Evolutionary conservation across 139 green algal species (phyloP), one percentile per base, ranked within the genome.

Genomic region (Spirogloea muscicola): DNA sequence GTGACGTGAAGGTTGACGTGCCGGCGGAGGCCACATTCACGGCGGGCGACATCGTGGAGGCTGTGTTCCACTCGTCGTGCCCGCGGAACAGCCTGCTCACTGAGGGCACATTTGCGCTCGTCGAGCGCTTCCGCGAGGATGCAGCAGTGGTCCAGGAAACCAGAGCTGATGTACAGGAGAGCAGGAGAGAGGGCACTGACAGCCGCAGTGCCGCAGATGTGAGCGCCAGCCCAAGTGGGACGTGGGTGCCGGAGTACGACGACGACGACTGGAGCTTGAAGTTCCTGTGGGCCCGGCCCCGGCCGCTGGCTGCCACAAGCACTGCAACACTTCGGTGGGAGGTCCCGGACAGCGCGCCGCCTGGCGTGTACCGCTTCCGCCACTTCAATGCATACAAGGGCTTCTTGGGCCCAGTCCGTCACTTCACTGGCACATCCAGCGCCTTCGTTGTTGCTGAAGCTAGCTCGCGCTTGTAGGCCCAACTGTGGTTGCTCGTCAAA

Each of bases 31-130:
- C 5, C 31, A 75, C 7, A 33, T 68, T 76, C 25, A 5, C 57
- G 21, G 31, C 55, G 4, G 55, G 55, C 29, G 55, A 76, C 55
- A 9, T 27, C 18, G 88, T 89, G 3, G 57, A 41, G 31, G 88
- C 66, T 0, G 74, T 77, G n/a, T 94, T 94, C 76, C 84, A 89
- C 64, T 85, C 85, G 0, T 87, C 72, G 27, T 88, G 84, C 70
- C 90, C 89, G 0, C 84, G 90, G 48, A 95, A 95, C 73, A 87
- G 91, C 76, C 66, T 94, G 31, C 68, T 81, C 2, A 75, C 62
- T 27, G 82, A 84, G 40, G 72, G 79, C 34, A 92, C 84, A 3
- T 95, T 95, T 77, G 63, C 92, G 34, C 55, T 80, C 3, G 88
- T 93, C 52, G 89, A 91, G 83, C 62, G 78, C 7, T 64, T 67